phyloP scores from a whole-genome alignment of 805 yeast genomes.

The Myxozyma geophila region DNA sequence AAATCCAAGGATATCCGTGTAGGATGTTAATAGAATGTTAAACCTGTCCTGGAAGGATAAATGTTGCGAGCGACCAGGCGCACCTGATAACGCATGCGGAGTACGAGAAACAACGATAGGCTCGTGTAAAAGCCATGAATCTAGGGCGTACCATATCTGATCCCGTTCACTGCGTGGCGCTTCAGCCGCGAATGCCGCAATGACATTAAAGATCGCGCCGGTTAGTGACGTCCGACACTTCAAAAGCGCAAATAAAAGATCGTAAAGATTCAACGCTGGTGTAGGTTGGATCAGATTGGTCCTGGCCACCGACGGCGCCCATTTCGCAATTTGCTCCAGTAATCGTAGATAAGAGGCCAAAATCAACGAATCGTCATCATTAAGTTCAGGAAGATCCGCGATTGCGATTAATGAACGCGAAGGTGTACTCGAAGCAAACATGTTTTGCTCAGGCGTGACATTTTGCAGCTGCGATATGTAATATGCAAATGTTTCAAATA shows the following conservation, averaged over 20 bases:
- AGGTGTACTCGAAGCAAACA: slow-evolving; percentile 22
- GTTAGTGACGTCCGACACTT: slow-evolving; percentile 54
- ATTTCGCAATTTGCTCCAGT: slow-evolving; percentile 56
- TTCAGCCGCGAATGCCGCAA: slow-evolving; percentile 61
- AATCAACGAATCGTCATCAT: slow-evolving; percentile 78
- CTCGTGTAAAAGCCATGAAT: slow-evolving; percentile 64
- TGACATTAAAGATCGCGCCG: slow-evolving; percentile 61
- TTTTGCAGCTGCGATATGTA: slow-evolving; percentile 52
- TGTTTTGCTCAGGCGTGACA: slow-evolving; percentile 22
- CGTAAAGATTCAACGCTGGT: slow-evolving; percentile 36
- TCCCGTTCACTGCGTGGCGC: slow-evolving; percentile 48
- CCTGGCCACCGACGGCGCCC: slow-evolving; percentile 47
- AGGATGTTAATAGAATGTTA: slow-evolving; percentile 53
- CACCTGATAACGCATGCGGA: slow-evolving; percentile 34
- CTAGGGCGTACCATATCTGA: slow-evolving; percentile 70
- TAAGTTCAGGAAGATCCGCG: slow-evolving; percentile 58
- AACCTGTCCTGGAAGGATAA: slow-evolving; percentile 53
- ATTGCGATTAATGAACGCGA: slow-evolving; percentile 29
- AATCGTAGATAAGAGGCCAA: slow-evolving; percentile 75
- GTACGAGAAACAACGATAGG: slow-evolving; percentile 29
- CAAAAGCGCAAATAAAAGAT: slow-evolving; percentile 52
- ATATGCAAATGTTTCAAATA: slow-evolving; percentile 58
- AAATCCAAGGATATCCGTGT: slow-evolving; percentile 66
- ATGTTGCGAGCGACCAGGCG: slow-evolving; percentile 42
- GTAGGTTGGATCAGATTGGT: slow-evolving; percentile 35